phyloP scores from a whole-genome alignment of 1,284 basidiomycete genomes.

The Mrakiaceae sp. region DNA sequence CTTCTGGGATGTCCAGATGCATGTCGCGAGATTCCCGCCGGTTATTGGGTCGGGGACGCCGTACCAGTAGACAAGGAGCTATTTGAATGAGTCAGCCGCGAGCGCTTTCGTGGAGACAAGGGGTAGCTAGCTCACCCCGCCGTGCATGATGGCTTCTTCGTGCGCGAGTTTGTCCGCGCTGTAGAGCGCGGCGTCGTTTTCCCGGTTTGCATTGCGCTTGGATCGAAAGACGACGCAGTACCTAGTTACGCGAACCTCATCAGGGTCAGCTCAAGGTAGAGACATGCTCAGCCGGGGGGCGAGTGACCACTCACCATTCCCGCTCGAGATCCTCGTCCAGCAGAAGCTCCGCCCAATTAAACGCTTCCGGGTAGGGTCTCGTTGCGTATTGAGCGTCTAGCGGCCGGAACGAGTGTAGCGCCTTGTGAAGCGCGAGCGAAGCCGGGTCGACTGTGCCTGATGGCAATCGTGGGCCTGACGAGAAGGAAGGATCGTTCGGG shows the following conservation, averaged over 20 bases:
- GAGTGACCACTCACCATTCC: slow-evolving; percentile 21
- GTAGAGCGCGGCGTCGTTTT: slow-evolving; percentile 51
- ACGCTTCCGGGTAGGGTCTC: slow-evolving; percentile 55
- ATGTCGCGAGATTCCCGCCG: slow-evolving; percentile 82
- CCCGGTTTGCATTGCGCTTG: slow-evolving; percentile 42
- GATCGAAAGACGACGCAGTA: slow-evolving; percentile 84
- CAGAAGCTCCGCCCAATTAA: slow-evolving; percentile 70
- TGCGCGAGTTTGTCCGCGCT: slow-evolving; percentile 74
- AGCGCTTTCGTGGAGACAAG: slow-evolving; percentile 1
- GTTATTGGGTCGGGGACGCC: slow-evolving; percentile 63
- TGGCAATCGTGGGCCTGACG: not conserved
- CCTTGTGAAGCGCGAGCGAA: slow-evolving; percentile 71
- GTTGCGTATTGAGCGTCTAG: slow-evolving; percentile 50
- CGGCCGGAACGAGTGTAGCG: slow-evolving; percentile 64
- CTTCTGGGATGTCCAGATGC: slow-evolving; percentile 79
- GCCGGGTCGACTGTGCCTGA: slow-evolving; percentile 44
- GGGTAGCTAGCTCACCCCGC: slow-evolving; percentile 48
- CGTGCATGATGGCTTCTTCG: slow-evolving; percentile 76
- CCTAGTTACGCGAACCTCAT: slow-evolving; percentile 33
- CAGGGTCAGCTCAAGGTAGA: not conserved
- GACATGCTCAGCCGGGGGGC: not conserved
- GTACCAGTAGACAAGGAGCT: slow-evolving; percentile 81
- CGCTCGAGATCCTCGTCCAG: slow-evolving; percentile 53
- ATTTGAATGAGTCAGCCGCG: slow-evolving; percentile 10
- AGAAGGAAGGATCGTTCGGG: too few relatives aligned